These are phyloP conservation scores for Arthroderma uncinatum DNA, from an alignment of 2,329 filamentous ascomycete genomes.

Conservation along the genomic window DNA sequence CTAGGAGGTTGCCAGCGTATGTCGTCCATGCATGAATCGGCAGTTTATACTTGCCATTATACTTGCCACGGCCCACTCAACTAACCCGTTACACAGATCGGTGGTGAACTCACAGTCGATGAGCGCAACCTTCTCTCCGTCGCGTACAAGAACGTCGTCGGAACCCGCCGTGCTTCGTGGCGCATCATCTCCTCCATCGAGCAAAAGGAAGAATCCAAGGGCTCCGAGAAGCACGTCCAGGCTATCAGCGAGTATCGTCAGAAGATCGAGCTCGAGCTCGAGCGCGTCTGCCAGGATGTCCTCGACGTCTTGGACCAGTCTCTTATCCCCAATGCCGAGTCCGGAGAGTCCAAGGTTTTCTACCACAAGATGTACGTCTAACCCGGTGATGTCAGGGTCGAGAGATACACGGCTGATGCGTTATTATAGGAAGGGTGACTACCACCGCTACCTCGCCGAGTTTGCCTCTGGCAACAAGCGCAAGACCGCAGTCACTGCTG, in stretches of 20 bases:
- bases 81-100: constrained; percentile 39
- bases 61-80: constrained; percentile 7
- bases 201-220: constrained; percentile 99
- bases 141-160: constrained; percentile 99
- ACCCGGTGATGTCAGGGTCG: background rate
- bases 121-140: constrained; percentile 89
- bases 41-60: background rate
- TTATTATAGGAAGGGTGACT: constrained; percentile 74
- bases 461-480: constrained; percentile 88
- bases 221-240: constrained; percentile 82
- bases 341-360: constrained; percentile 98
- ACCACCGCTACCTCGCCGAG: constrained; percentile 90
- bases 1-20: constrained; percentile 88
- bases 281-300: constrained; percentile 96
- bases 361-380: constrained; percentile 95
- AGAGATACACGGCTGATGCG: constrained; percentile 11
- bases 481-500: constrained; percentile 74
- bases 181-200: constrained; percentile 99
- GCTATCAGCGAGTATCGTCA: constrained; percentile 95
- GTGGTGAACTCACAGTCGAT: constrained; percentile 57
- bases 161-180: constrained; percentile 96
- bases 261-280: constrained; percentile 96
- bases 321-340: constrained; percentile 89
- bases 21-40: constrained; percentile 16
- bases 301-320: constrained; percentile 87